Percentiles rank a stretch among this genome's conserved stretches.
These are phyloP conservation scores for Excoecaria agallocha DNA, from an alignment of 345 rosid species.

Conservation along the genomic window DNA sequence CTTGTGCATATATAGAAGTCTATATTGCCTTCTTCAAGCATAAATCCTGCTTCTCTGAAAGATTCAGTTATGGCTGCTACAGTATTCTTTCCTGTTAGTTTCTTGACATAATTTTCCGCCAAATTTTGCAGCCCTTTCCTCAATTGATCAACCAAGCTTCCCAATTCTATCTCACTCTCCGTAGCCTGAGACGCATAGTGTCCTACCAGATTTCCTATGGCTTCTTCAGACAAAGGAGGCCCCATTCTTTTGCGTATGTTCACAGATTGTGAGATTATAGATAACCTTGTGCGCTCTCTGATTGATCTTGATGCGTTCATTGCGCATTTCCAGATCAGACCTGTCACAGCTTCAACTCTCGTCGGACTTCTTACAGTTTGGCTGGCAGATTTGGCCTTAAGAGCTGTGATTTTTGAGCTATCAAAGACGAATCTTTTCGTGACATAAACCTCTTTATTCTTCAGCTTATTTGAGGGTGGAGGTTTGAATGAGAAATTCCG, in stretches of 20 bases:
- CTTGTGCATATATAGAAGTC: conserved; percentile 26
- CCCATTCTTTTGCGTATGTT: conserved; percentile 3
- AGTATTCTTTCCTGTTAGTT: conserved; percentile 7
- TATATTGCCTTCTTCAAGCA: not conserved
- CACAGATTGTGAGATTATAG: conserved; percentile 19
- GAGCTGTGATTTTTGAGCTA: not conserved
- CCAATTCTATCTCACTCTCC: conserved; percentile 19
- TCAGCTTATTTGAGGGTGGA: not conserved
- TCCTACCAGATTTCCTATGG: conserved; percentile 17
- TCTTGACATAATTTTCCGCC: conserved; percentile 5
- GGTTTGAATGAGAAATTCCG: not conserved
- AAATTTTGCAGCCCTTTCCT: conserved; percentile 19
- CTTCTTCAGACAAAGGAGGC: conserved; percentile 8
- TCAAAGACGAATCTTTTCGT: conserved; percentile 22
- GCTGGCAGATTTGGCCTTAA: conserved; percentile 16
- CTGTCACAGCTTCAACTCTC: conserved; percentile 25
- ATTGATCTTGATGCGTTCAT: conserved; percentile 19
- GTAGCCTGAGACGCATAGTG: conserved; percentile 10
- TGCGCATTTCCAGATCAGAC: conserved; percentile 26
- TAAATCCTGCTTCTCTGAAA: not conserved
- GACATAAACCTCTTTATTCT: not conserved
- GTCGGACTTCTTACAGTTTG: conserved; percentile 17
- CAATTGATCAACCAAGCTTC: conserved; percentile 23
- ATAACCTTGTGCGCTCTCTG: not conserved
- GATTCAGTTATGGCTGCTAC: not conserved